A percentile compares a stretch with the other conserved stretches of the same genome.
Conservation (phyloP, 441 rosid genomes). For the Syzygium malaccense region DNA sequence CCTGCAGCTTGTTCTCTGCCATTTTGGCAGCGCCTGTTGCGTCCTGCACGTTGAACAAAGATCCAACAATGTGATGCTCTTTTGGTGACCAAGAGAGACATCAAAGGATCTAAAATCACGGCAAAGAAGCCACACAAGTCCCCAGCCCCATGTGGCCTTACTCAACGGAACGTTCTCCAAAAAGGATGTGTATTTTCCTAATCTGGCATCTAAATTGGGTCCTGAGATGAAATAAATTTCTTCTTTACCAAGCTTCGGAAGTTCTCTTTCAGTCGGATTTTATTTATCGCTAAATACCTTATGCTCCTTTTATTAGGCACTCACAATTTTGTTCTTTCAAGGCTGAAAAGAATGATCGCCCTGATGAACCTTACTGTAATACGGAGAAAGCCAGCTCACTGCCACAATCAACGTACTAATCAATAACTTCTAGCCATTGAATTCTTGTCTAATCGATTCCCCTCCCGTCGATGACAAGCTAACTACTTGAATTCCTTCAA, state of each 20-base stretch:
- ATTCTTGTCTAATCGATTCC: neutral
- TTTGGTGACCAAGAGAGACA: neutral
- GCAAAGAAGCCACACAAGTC: neutral
- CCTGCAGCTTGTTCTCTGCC: slow-evolving; percentile 85
- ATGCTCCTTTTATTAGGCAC: neutral
- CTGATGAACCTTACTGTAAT: neutral
- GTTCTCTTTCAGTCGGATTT: neutral
- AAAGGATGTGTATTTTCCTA: neutral
- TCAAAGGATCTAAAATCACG: neutral
- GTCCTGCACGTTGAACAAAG: slow-evolving; percentile 36
- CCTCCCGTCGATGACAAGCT: neutral
- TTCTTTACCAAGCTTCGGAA: neutral
- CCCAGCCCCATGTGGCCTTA: neutral
- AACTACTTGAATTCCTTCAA: neutral
- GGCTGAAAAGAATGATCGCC: neutral
- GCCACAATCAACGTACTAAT: neutral
- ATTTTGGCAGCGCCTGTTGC: slow-evolving; percentile 47
- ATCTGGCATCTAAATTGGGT: neutral
- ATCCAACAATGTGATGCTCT: neutral
- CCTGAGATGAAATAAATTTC: neutral
- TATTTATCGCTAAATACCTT: neutral
- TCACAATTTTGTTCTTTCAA: neutral
- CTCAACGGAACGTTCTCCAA: neutral
- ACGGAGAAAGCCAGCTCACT: neutral
- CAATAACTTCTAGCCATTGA: neutral